phyloP scores from a whole-genome alignment of 2,329 filamentous ascomycete species.

The Neonectria ditissima region DNA sequence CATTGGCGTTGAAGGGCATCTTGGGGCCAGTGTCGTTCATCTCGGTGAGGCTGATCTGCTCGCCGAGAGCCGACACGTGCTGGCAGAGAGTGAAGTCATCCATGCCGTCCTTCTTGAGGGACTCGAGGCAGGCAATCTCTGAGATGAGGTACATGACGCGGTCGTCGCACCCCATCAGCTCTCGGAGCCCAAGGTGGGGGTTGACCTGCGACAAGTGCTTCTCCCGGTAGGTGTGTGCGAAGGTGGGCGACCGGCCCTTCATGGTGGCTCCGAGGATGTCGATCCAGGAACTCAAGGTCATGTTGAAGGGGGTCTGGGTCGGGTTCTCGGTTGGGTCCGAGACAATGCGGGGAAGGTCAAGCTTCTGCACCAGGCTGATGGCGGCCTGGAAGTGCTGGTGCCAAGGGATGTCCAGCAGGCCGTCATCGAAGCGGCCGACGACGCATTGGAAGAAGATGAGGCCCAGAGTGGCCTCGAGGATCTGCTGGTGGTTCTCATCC shows the following conservation, averaged over 20 bases:
- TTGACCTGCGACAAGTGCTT: constrained; percentile 81
- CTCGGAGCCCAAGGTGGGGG: constrained; percentile 78
- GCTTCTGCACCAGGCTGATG: constrained; percentile 84
- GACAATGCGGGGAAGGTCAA: constrained; percentile 80
- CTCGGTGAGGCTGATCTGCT: constrained; percentile 88
- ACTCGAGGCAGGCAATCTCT: constrained; percentile 95
- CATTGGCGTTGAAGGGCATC: constrained; percentile 74
- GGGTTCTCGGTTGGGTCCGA: constrained; percentile 65
- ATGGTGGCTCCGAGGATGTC: constrained; percentile 97
- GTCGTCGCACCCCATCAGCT: constrained; percentile 98
- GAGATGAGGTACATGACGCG: constrained; percentile 98
- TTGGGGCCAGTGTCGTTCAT: constrained; percentile 67
- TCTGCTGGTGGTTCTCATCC: constrained; percentile 86
- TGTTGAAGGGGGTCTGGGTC: constrained; percentile 85
- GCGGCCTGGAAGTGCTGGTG: constrained; percentile 96
- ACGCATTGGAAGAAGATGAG: constrained; percentile 98
- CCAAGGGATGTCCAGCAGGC: constrained; percentile 93
- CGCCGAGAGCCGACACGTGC: constrained; percentile 88
- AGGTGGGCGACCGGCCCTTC: constrained; percentile 84
- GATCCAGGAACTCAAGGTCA: constrained; percentile 94
- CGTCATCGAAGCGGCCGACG: constrained; percentile 87
- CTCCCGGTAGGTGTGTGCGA: constrained; percentile 94
- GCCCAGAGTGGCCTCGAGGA: constrained; percentile 90
- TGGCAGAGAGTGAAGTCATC: constrained; percentile 88
- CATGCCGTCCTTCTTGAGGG: constrained; percentile 84